Base-by-base conservation (phyloP, 2,329 filamentous ascomycete species). In the Trichoderma atroviride region DNA sequence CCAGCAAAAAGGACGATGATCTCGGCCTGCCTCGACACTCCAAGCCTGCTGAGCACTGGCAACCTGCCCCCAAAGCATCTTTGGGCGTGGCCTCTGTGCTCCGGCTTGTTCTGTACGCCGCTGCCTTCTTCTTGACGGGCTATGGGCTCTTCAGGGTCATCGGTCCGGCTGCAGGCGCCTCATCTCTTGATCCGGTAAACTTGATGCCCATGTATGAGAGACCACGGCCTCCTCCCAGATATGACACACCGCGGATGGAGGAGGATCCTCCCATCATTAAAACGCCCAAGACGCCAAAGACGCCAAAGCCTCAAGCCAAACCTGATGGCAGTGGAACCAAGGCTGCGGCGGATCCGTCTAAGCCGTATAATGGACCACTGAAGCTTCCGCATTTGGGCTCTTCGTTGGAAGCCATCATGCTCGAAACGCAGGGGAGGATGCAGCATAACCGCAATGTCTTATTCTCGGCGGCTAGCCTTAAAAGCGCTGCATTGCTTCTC, bases 401-500 rank as follows among this genome's bases (percentile, higher is more conserved):
- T 22, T 89, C 90, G 4, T 81, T 97, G 52, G 86, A 89, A 53
- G 84, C 82, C 14, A 87, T 91, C 55, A 77, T 83, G 9, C 13
- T 56, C 13, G 82, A 79, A 24, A 88, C 87, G 0, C 81, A 82
- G 31, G 89, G 89, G 5, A 79, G 80, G 60, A 81, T 81, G 65
- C 71, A 77, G 37, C 76, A 80, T 47, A 92, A 92, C 75, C 86
- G 86, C 62, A 94, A 94, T 75, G 86, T 97, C 19, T 79, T 97
- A 3, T 97, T 97, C 77, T 91, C 90, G 5, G 89, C 92, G 4
- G 90, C 92, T 0, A 94, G 86, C 71, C 80, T 96, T 62, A 87
- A 87, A 77, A 96, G 92, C 76, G 88, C 89, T 19, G 86, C 92
- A 0, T 86, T 87, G 37, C 78, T 97, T 65, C 82, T 97, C 37